Evolutionary conservation across 2,329 filamentous ascomycete species (phyloP), one percentile per base, ranked within the genome.

Genomic region (Ciborinia camelliae): DNA sequence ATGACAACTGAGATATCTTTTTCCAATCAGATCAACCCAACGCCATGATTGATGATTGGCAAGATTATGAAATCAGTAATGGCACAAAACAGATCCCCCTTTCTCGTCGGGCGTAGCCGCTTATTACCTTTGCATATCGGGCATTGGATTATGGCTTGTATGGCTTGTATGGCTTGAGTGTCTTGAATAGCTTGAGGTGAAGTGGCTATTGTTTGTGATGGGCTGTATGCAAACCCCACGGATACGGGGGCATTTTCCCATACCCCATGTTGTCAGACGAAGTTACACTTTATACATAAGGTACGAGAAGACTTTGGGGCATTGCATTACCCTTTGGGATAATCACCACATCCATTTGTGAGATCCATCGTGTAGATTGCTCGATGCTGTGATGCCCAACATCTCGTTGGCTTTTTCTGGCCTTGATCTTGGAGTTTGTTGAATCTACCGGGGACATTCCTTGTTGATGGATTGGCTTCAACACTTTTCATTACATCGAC

Each of bases 371-470:
- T 26, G 12, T 39, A 18, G 41, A 28, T 12, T 39, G 35, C 61
- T 41, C 61, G 53, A 63, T 54, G 30, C 45, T 54, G 28, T 58
- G 61, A 39, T 63, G 52, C 61, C 61, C 61, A 63, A 63, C 18
- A 41, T 45, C 39, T 45, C 51, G 48, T 32, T 55, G 59, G 18
- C 60, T 28, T 55, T 15, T 43, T 26, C 37, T 37, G 48, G 50
- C n/a, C 50, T 26, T 54, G 37, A 26, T 47, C n/a, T n/a, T 12
- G 7, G 26, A 35, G 41, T 45, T 62, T 45, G 52, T 48, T 45
- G 23, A 28, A 45, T 39, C 43, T 41, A 18, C 52, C 61, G 51
- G 18, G 28, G 41, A 14, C 14, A 4, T 48, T 58, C 43, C 32
- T 53, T 14, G 20, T 18, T 18, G 18, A 8, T 62, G 32, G 26